phyloP scores from a whole-genome alignment of 768 basidiomycete genomes.

The Tremella yokohamensis region DNA sequence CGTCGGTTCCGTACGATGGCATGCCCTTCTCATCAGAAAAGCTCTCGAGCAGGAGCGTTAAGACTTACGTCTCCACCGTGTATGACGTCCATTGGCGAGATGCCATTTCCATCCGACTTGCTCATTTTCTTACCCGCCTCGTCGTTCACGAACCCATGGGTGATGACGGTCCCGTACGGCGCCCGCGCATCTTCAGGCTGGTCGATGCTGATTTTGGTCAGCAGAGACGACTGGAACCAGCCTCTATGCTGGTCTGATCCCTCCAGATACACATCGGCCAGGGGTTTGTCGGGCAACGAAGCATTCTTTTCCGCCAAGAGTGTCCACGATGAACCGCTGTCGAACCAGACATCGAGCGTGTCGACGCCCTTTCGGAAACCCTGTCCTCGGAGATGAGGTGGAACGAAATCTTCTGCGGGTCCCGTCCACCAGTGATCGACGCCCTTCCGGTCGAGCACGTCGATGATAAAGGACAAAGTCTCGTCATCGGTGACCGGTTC shows the following conservation, averaged over 20 bases:
- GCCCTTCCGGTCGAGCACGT: slow-evolving; percentile 68
- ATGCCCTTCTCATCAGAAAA: slow-evolving; percentile 56
- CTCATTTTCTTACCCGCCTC: slow-evolving; percentile 90
- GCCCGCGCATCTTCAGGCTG: slow-evolving; percentile 28
- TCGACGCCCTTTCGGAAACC: slow-evolving; percentile 77
- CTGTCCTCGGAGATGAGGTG: slow-evolving; percentile 58
- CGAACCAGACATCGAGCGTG: slow-evolving; percentile 99
- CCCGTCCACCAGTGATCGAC: slow-evolving; percentile 90
- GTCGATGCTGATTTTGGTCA: slow-evolving; percentile 66
- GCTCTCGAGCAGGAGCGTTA: slow-evolving; percentile 43
- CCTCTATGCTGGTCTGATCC: slow-evolving; percentile 97
- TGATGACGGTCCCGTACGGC: slow-evolving; percentile 78
- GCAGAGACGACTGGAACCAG: slow-evolving; percentile 94
- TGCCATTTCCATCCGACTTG: slow-evolving; percentile 88
- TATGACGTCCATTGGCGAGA: slow-evolving; percentile 77
- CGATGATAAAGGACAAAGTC: slow-evolving; percentile 71
- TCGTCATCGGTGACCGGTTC: slow-evolving; percentile 63
- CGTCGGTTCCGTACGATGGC: slow-evolving; percentile 79
- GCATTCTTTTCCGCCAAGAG: slow-evolving; percentile 50
- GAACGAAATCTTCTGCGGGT: slow-evolving; percentile 74
- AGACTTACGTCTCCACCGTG: slow-evolving; percentile 62
- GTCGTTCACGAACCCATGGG: slow-evolving; percentile 95
- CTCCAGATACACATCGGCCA: slow-evolving; percentile 86
- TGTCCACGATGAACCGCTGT: slow-evolving; percentile 93
- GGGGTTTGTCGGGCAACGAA: slow-evolving; percentile 13